Base-by-base conservation (phyloP, 2,329 filamentous ascomycete species). In the Cercospora sp. region DNA sequence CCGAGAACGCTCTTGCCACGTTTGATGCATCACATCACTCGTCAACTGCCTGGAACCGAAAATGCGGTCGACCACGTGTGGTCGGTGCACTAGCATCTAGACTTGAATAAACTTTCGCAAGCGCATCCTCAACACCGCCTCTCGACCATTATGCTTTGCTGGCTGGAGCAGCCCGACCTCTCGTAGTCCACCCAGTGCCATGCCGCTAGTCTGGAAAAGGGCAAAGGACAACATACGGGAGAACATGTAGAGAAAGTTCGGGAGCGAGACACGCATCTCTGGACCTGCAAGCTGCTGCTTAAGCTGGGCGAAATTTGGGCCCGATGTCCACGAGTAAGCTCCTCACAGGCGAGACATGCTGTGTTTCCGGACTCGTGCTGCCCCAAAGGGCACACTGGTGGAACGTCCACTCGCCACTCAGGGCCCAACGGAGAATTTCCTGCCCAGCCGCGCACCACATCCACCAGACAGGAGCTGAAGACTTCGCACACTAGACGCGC, bases 21-120 rank as follows among this genome's bases (percentile, higher is more conserved):
- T 51, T 24, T n/a, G 37, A n/a, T 40, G 37, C 37, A n/a, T 40
- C 37, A 40, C 16, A n/a, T 40, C 37, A 40, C 37, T 40, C 37
- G 37, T 40, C 16, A 40, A 40, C 37, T 40, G 37, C 37, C 37
- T 40, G 37, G 37, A 40, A 40, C 37, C 37, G 37, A 40, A 40
- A 40, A 40, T n/a, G 37, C 37, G 13, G 37, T 40, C 24, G 16
- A 60, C 18, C 57, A 40, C 32, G 57, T 37, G 28, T 40, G 12
- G 37, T 61, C 34, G 59, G 24, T 45, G 37, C 59, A 26, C 59
- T 61, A 61, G 37, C 59, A 40, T 61, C 59, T 45, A 61, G 59
- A 61, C 18, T 26, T 16, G 34, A 61, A 61, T 61, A 61, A 45
- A 61, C 45, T 37, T 61, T 61, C 37, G 59, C 37, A 40, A 28